Percentiles rank a stretch among this genome's conserved stretches.
These are phyloP conservation scores for Scenedesmus sp. DNA, from an alignment of 163 green algal species.

Conservation along the genomic window DNA sequence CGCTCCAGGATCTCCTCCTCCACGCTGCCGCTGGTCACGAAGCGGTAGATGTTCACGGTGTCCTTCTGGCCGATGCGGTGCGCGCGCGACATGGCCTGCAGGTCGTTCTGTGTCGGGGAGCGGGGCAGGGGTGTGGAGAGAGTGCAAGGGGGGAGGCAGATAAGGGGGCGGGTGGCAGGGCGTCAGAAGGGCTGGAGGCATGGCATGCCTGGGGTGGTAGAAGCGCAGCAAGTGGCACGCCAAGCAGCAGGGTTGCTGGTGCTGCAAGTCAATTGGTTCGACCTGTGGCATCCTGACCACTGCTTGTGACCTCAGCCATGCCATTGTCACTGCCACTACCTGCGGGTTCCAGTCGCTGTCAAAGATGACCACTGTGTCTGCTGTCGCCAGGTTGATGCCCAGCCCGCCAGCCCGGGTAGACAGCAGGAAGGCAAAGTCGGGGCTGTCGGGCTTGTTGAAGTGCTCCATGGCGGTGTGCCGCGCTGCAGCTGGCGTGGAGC, in stretches of 20 bases:
- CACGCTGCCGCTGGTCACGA: constrained; percentile 90
- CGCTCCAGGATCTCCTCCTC: constrained; percentile 97
- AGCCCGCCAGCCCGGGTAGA: constrained; percentile 95
- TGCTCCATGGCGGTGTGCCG: constrained; percentile 94
- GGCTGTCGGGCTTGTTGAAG: constrained; percentile 87
- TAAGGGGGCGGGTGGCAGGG: no score
- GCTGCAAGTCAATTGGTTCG: no score
- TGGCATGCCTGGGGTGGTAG: no score
- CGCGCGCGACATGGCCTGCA: constrained; percentile 93
- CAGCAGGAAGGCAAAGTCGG: constrained; percentile 91
- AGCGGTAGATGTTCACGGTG: constrained; percentile 96
- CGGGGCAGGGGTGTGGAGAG: no score
- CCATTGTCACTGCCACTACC: not conserved
- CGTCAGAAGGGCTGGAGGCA: no score
- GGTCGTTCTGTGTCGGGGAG: not conserved
- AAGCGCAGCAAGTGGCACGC: no score
- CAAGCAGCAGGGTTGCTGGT: no score
- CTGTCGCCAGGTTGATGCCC: constrained; percentile 97
- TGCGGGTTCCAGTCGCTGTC: constrained; percentile 98
- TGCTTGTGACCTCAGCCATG: not conserved
- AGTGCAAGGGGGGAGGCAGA: no score
- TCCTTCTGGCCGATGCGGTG: constrained; percentile 98
- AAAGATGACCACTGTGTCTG: constrained; percentile 98
- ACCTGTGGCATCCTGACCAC: no score
- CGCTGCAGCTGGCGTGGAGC: constrained; percentile 83